A percentile compares a stretch with the other conserved stretches of the same genome.
These are phyloP conservation scores for Coemansia sp. DNA, from an alignment of 192 early-diverging fungal species.

Conservation along the genomic window DNA sequence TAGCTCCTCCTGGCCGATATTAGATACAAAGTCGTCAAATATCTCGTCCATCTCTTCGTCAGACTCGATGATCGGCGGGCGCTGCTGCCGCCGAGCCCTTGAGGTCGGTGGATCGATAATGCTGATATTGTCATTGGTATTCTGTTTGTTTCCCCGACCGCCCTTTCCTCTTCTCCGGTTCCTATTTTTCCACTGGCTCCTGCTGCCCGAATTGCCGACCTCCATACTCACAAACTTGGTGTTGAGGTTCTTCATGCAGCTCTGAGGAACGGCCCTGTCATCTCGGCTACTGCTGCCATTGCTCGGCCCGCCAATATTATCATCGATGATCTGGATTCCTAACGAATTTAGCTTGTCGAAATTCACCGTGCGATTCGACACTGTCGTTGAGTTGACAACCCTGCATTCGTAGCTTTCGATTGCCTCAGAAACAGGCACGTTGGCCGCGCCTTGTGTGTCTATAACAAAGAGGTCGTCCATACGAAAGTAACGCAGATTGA, in stretches of 20 bases:
- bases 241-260: conserved; percentile 14
- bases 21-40: conserved; percentile 35
- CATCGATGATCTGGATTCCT: background rate
- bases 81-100: background rate
- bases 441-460: conserved; percentile 27
- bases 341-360: conserved; percentile 2
- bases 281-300: background rate
- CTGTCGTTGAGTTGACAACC: background rate
- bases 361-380: background rate
- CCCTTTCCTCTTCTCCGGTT: conserved; percentile 7
- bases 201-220: conserved; percentile 9
- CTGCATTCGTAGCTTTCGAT: conserved; percentile 11
- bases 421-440: conserved; percentile 3
- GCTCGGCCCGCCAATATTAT: background rate
- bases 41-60: conserved; percentile 10
- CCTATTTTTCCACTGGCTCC: conserved; percentile 1
- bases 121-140: background rate
- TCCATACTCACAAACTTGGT: conserved; percentile 28
- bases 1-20: conserved; percentile 25
- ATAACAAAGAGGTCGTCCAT: conserved; percentile 52
- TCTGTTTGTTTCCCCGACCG: background rate
- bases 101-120: background rate
- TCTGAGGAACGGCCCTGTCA: background rate
- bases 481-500: background rate
- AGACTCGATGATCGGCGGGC: background rate